phyloP scores from a whole-genome alignment of 208 protist species.

The Endotrypanum monterogeii region DNA sequence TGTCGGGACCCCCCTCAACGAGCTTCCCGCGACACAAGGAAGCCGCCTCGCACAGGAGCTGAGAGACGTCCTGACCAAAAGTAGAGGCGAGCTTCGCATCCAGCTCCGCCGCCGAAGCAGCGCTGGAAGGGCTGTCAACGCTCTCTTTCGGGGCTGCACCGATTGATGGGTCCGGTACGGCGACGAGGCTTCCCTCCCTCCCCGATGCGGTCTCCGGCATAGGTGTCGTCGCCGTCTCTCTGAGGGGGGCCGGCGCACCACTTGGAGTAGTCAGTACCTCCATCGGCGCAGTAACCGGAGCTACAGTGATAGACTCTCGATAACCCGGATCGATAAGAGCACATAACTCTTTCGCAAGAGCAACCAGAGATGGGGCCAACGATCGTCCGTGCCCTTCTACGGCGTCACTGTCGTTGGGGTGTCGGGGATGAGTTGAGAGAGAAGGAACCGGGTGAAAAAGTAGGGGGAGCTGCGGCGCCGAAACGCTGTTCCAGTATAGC shows the following conservation, averaged over 20 bases:
- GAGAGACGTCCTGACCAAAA: slow-evolving; percentile 24
- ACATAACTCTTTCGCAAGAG: neutral
- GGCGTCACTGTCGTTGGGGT: neutral
- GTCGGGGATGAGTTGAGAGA: neutral
- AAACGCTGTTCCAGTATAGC: slow-evolving; percentile 19
- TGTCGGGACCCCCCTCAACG: slow-evolving; percentile 42
- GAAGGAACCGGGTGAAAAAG: neutral
- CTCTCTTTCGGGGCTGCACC: neutral
- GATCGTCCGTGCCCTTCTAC: neutral
- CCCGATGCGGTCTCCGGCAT: neutral
- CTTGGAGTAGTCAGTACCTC: neutral
- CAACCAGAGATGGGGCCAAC: neutral
- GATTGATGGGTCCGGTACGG: neutral
- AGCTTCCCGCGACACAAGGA: slow-evolving; percentile 63
- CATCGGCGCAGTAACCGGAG: neutral
- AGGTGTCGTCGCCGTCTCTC: neutral
- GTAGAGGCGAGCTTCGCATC: slow-evolving; percentile 25
- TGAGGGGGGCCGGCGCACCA: neutral
- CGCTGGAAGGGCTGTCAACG: neutral
- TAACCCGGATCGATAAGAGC: neutral
- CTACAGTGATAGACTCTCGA: neutral
- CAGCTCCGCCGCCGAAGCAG: slow-evolving; percentile 18
- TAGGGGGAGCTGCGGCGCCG: neutral
- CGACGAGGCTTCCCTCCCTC: neutral
- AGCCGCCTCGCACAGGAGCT: slow-evolving; percentile 44